Base-by-base conservation (phyloP, 2,329 filamentous ascomycete genomes). In the Cordyceps javanica region DNA sequence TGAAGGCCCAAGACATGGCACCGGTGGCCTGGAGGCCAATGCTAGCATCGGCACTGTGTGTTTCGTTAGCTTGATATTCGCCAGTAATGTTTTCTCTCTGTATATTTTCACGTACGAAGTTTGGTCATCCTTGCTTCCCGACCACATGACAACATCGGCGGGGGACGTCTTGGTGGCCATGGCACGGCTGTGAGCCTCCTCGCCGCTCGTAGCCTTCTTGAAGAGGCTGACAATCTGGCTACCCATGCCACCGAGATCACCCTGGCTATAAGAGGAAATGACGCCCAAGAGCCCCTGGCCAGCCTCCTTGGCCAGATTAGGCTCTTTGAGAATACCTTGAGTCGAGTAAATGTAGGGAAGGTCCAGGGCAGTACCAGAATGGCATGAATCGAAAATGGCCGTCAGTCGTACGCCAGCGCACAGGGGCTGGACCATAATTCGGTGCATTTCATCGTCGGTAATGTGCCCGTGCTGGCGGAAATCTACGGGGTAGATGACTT, bases 1-100 rank as follows among this genome's bases (percentile, higher is more conserved):
- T 92, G 71, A 99, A 99, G 10, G 94, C 94, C 86, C 90, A 97
- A 1, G 91, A 96, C 94, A 99, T 97, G 69, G 94, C 94, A 54
- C 94, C 94, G 0, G 94, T 97, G 28, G 94, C 93, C 74, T 97
- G 83, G 53, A 91, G 88, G 36, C 82, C 85, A 66, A 97, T 97
- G 21, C 86, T 89, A n/a, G 93, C 92, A 71, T 99, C 94, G 73
- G 91, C 89, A 63, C 91, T 96, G n/a, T 66, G 60, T 28, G 5
- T 16, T 23, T 42, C n/a, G n/a, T 50, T 50, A 57, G 55, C 16
- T 44, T 21, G 21, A 49, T 28, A 34, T 14, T 26, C 28, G 14
- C 13, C 25, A 2, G 19, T 1, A 2, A 21, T 28, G n/a, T 14
- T 39, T 10, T 14, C 5, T 26, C 34, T n/a, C n/a, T n/a, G n/a